Evolutionary conservation across 768 basidiomycete genomes (phyloP), one percentile per base, ranked within the genome.

Genomic region (Psilocybe cubensis): DNA sequence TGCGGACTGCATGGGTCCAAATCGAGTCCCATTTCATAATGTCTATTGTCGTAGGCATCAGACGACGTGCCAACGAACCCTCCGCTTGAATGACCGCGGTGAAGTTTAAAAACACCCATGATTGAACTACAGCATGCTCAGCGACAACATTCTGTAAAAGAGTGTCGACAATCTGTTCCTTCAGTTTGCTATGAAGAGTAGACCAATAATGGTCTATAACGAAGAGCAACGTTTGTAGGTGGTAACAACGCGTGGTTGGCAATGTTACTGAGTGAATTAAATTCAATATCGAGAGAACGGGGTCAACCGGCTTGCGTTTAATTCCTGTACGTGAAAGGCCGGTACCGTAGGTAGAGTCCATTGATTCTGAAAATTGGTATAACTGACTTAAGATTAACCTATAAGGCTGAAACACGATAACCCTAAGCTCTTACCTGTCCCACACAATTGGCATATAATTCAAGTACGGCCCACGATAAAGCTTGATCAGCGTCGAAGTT

Each of bases 91-190:
- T 87, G 33, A 96, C 79, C 7, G 90, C 84, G 12, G 91, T 88
- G 41, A 94, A 76, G 66, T 86, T 91, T 27, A 96, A 64, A 65
- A 96, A 91, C 1, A 87, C 79, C 96, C 95, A 98, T 2, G 87
- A 87, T 65, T 96, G 95, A 1, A 91, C 73, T 3, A 69, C 66
- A 0, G 78, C 66, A 47, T 94, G 89, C 38, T 91, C 86, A 24
- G 81, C 74, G 3, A 85, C 79, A 28, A 96, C 74, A 33, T 88
- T 79, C 45, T 83, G 80, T 10, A 86, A 65, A 25, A 95, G 79
- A 1, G 77, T 71, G 20, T 76, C 64, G 47, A 88, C 72, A 29
- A 94, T 75, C 2, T 83, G 78, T 43, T 76, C 73, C 60, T 87
- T 87, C 35, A 89, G 77, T 3, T 77, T 71, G 29, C 74, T 68